phyloP scores from a whole-genome alignment of 176 grass and related monocot species.

The Elymus sibiricus region DNA sequence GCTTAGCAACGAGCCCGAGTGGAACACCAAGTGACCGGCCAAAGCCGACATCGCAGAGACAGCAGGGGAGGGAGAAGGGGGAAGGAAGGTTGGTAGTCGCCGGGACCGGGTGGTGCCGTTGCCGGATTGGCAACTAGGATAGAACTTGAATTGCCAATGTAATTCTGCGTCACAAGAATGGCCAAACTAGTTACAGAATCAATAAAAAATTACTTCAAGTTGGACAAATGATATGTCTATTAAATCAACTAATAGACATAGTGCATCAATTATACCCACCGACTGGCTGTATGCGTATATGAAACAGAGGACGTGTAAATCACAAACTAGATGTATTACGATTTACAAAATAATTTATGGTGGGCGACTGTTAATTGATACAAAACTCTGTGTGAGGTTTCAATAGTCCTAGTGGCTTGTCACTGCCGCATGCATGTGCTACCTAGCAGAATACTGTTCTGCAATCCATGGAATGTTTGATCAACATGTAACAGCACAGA shows the following conservation, averaged over 20 bases:
- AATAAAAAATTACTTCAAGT: not conserved
- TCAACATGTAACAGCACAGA: slow-evolving; percentile 7
- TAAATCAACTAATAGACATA: not conserved
- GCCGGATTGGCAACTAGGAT: not conserved
- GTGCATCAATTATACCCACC: not conserved
- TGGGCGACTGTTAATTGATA: not conserved
- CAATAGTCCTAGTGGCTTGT: not conserved
- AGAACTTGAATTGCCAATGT: not conserved
- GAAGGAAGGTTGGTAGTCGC: too few relatives aligned
- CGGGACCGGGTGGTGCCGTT: too few relatives aligned
- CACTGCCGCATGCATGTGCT: not conserved
- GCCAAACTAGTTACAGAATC: not conserved
- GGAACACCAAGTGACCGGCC: too few relatives aligned
- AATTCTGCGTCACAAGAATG: not conserved
- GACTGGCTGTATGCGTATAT: not conserved
- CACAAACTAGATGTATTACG: not conserved
- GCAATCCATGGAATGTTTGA: not conserved
- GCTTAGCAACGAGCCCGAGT: too few relatives aligned
- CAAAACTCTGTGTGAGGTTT: not conserved
- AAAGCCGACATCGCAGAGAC: too few relatives aligned
- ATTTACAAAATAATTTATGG: not conserved
- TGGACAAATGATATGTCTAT: not conserved
- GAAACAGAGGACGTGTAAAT: not conserved
- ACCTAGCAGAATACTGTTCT: not conserved
- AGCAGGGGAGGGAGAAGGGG: too few relatives aligned